phyloP scores from a whole-genome alignment of 257 asterid genomes.

The Misopates orontium region DNA sequence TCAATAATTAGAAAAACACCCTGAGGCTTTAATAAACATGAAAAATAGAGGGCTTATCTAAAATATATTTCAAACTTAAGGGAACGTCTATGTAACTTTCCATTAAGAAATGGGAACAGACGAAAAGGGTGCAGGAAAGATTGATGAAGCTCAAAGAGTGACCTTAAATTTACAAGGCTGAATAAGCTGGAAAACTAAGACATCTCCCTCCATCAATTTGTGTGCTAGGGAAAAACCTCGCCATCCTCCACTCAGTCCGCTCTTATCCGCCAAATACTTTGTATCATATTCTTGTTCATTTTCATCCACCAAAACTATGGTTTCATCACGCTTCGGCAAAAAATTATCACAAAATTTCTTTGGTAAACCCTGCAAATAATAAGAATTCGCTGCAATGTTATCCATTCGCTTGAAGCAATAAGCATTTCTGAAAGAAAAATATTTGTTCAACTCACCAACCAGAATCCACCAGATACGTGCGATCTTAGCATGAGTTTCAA shows the following conservation, averaged over 20 bases:
- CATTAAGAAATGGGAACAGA: too few relatives aligned
- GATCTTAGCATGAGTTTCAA: slow-evolving; percentile 51
- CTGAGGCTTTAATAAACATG: too few relatives aligned
- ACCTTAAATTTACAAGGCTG: slow-evolving; percentile 64
- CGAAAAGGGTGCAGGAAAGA: too few relatives aligned
- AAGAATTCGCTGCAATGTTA: not conserved
- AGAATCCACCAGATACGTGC: slow-evolving; percentile 62
- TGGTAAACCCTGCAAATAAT: slow-evolving; percentile 46
- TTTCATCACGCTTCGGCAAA: slow-evolving; percentile 55
- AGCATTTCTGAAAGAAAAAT: not conserved
- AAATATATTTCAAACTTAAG: too few relatives aligned
- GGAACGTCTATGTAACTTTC: too few relatives aligned
- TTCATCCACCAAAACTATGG: slow-evolving; percentile 55
- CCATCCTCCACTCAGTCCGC: slow-evolving; percentile 72
- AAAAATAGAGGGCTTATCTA: too few relatives aligned
- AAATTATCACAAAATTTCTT: slow-evolving; percentile 43
- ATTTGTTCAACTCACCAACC: slow-evolving; percentile 64
- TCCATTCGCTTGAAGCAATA: not conserved
- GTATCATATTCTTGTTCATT: slow-evolving; percentile 39
- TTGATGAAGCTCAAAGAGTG: slow-evolving; percentile 24
- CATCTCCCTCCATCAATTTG: slow-evolving; percentile 65
- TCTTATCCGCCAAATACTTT: slow-evolving; percentile 44
- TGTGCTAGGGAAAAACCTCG: slow-evolving; percentile 66
- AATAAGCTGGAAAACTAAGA: slow-evolving; percentile 56
- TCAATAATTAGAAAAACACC: too few relatives aligned